Base-by-base conservation (phyloP, 306 rosid species). In the Quercus ilex region DNA sequence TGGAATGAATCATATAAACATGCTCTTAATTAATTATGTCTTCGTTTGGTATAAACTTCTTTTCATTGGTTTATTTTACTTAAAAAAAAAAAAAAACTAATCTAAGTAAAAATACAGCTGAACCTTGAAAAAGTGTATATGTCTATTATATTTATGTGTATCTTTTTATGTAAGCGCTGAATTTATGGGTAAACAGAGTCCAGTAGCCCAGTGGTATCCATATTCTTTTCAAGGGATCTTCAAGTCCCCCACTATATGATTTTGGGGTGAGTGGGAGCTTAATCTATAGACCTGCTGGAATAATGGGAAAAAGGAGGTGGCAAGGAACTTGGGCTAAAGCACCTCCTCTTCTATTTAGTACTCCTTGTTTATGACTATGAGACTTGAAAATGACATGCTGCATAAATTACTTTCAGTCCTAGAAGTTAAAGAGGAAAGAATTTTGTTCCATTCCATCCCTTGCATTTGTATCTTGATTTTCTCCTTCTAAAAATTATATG, bases 371-470 rank as follows among this genome's bases (percentile, higher is more conserved):
- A 46, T 46, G 14, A 46, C 14, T 2, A 46, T 46, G 14, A 46
- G 52, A 43, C 53, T 70, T 63, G 21, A 74, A 69, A 19, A 19
- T 74, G 60, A 69, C 72, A 75, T 59, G 25, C 57, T 43, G 63
- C 76, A 49, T 18, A 69, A 14, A 73, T 72, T 70, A 20, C 6
- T 59, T 21, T 75, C 77, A 49, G 33, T 9, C 15, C 11, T 46
- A n/a, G 43, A 81, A 57, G 21, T 74, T 69, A 14, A 26, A 26
- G 67, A 53, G 46, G 12, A 5, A 31, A 65, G 52, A 43, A 49
- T 14, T 17, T 13, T 5, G 60, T 67, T 41, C 46, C 13, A 35
- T 35, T 35, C 41, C 2, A 35, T 35, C 41, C 46, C 46, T 38
- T 38, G 46, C 46, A 38, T 38, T 7, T 38, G 46, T 38, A 38